Percentiles rank a stretch among this genome's conserved stretches.
Conservation (phyloP, 2,329 filamentous ascomycete genomes). For the Chaetoscypha palmicola region DNA sequence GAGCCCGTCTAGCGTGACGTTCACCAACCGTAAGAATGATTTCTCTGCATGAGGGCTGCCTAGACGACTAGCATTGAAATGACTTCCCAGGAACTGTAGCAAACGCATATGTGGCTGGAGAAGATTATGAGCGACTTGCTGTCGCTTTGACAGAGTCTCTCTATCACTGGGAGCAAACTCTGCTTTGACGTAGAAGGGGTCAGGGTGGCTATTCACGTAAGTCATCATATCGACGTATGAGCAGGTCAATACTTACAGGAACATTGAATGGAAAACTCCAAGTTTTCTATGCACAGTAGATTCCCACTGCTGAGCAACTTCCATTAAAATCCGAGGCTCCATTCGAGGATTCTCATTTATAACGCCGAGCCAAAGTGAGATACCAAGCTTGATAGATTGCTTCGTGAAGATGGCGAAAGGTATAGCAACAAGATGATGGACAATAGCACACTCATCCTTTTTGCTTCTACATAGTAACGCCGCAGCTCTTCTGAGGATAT, state of each 20-base stretch:
- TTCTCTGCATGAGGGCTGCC: slow-evolving; percentile 75
- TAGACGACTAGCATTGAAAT: slow-evolving; percentile 89
- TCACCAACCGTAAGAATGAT: slow-evolving; percentile 74
- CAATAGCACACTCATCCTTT: slow-evolving; percentile 68
- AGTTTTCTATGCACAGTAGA: slow-evolving; percentile 67
- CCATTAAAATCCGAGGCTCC: slow-evolving; percentile 76
- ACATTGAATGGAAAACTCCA: slow-evolving; percentile 70
- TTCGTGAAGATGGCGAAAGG: slow-evolving; percentile 92
- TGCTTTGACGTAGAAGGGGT: slow-evolving; percentile 85
- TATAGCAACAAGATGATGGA: slow-evolving; percentile 83
- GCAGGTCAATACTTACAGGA: slow-evolving; percentile 46
- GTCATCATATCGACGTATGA: slow-evolving; percentile 27
- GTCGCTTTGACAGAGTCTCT: slow-evolving; percentile 62
- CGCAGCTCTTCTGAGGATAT: slow-evolving; percentile 77
- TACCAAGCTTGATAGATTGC: slow-evolving; percentile 88
- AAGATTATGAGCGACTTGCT: slow-evolving; percentile 72
- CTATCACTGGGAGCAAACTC: slow-evolving; percentile 92
- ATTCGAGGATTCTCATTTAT: slow-evolving; percentile 92
- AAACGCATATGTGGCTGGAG: slow-evolving; percentile 81
- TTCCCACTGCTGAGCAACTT: slow-evolving; percentile 90
- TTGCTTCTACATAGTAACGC: slow-evolving; percentile 75
- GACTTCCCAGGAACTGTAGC: slow-evolving; percentile 84
- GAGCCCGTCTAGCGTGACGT: slow-evolving; percentile 69
- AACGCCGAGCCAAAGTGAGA: slow-evolving; percentile 92
- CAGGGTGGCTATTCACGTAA: slow-evolving; percentile 49